phyloP scores from a whole-genome alignment of 2,329 filamentous ascomycete genomes.

The Colletotrichum falcatum region DNA sequence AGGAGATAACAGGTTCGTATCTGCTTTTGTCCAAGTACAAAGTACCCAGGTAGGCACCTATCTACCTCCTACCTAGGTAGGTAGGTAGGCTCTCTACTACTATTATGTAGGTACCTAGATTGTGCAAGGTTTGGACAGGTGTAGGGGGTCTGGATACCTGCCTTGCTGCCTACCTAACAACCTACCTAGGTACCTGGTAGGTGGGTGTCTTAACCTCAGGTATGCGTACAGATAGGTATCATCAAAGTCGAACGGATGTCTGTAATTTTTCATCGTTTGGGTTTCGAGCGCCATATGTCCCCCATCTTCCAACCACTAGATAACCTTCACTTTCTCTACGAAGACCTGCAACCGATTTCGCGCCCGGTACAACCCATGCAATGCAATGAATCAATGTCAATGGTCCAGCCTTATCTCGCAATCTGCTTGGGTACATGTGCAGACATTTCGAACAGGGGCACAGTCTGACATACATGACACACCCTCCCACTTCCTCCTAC shows the following conservation, averaged over 20 bases:
- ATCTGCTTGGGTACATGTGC: not conserved
- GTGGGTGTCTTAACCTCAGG: not conserved
- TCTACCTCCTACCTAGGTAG: too few relatives aligned
- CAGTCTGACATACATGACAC: slow-evolving; percentile 34
- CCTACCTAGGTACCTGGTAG: too few relatives aligned
- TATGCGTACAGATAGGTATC: slow-evolving; percentile 11
- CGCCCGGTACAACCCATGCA: slow-evolving; percentile 8
- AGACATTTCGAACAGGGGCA: slow-evolving; percentile 24
- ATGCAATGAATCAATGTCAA: slow-evolving; percentile 7
- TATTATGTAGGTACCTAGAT: too few relatives aligned
- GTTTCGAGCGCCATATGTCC: not conserved
- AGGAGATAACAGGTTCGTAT: not conserved
- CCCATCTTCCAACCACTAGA: slow-evolving; percentile 25
- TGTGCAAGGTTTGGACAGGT: not conserved
- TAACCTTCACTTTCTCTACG: slow-evolving; percentile 10
- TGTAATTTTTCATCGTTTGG: not conserved
- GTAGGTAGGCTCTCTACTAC: too few relatives aligned
- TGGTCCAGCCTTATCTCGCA: slow-evolving; percentile 3
- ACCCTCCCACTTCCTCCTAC: slow-evolving; percentile 20
- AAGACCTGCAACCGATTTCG: slow-evolving; percentile 6
- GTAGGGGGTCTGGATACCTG: too few relatives aligned
- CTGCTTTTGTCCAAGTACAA: too few relatives aligned
- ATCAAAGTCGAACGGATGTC: not conserved
- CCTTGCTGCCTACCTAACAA: not conserved
- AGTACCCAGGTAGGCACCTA: too few relatives aligned